These are phyloP conservation scores for Leersia perrieri DNA, from an alignment of 176 grass and related monocot genomes.

Conservation along the genomic window DNA sequence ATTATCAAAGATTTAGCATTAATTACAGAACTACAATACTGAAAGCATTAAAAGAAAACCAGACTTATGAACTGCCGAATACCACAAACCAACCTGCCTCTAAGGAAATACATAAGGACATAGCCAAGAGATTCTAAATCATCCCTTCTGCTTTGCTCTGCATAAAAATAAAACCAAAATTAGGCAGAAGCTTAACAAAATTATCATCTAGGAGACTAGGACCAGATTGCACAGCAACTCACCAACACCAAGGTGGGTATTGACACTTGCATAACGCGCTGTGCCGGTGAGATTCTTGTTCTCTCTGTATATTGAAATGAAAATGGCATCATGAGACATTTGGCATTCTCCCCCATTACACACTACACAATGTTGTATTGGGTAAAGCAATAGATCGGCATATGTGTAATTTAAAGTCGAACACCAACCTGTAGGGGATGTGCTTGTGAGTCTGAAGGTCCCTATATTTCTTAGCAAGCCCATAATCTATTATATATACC, in stretches of 20 bases:
- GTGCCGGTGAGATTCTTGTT: slow-evolving; percentile 90
- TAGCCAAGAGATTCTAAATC: slow-evolving; percentile 85
- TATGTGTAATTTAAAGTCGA: background rate
- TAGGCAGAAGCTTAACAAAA: background rate
- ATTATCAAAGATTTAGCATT: background rate
- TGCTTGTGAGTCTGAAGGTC: slow-evolving; percentile 81
- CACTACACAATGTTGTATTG: background rate
- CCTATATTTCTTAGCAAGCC: slow-evolving; percentile 74
- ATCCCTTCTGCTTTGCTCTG: slow-evolving; percentile 88
- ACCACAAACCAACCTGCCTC: slow-evolving; percentile 60
- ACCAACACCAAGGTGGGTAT: slow-evolving; percentile 88
- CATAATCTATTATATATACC: slow-evolving; percentile 90
- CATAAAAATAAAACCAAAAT: slow-evolving; percentile 11
- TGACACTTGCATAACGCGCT: slow-evolving; percentile 81
- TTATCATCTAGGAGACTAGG: background rate
- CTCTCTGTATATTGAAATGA: slow-evolving; percentile 52
- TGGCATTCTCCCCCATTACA: background rate
- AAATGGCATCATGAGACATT: background rate
- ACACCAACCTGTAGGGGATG: slow-evolving; percentile 68
- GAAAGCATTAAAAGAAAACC: slow-evolving; percentile 3
- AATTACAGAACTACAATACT: background rate
- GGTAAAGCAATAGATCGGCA: background rate
- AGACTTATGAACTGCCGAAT: background rate
- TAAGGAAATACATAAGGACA: slow-evolving; percentile 86
- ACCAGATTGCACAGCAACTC: slow-evolving; percentile 31